Conservation (phyloP, 345 rosid genomes). For the Durio zibethinus region DNA sequence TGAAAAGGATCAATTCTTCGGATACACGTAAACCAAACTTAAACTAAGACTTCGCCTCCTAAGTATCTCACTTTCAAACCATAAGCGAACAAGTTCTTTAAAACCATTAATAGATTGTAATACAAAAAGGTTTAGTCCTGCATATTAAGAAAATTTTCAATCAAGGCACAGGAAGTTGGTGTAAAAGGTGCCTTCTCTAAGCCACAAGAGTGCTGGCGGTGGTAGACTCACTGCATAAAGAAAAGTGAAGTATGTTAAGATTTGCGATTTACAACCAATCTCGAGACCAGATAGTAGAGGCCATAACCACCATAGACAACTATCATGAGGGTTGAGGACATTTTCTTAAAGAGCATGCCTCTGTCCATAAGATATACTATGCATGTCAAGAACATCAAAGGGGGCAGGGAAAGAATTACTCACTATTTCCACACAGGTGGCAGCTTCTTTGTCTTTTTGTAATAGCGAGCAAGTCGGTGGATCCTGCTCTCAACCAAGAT, state of each 20-base stretch:
- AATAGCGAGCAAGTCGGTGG: constrained; percentile 90
- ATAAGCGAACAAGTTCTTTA: not conserved
- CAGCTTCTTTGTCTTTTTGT: constrained; percentile 95
- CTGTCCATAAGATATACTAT: no score
- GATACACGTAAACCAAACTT: no score
- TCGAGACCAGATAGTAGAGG: not conserved
- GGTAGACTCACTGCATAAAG: constrained; percentile 51
- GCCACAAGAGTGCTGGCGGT: constrained; percentile 73
- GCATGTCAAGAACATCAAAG: not conserved
- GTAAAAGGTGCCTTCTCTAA: constrained; percentile 12
- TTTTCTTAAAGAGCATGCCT: no score
- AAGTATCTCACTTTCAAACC: not conserved
- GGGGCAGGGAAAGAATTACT: constrained; percentile 19
- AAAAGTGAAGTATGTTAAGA: not conserved
- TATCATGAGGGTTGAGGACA: not conserved
- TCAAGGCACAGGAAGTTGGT: not conserved
- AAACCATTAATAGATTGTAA: not conserved
- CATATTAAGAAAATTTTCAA: not conserved
- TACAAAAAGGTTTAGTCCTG: not conserved
- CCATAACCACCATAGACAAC: not conserved
- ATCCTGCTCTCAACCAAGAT: constrained; percentile 93
- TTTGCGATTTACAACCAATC: not conserved
- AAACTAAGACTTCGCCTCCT: not conserved
- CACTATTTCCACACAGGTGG: constrained; percentile 95
- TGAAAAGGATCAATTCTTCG: not conserved